Percentiles rank a stretch among this genome's conserved stretches.
These are phyloP conservation scores for Cercospora nicotianae DNA, from an alignment of 2,329 filamentous ascomycete genomes.

Conservation along the genomic window DNA sequence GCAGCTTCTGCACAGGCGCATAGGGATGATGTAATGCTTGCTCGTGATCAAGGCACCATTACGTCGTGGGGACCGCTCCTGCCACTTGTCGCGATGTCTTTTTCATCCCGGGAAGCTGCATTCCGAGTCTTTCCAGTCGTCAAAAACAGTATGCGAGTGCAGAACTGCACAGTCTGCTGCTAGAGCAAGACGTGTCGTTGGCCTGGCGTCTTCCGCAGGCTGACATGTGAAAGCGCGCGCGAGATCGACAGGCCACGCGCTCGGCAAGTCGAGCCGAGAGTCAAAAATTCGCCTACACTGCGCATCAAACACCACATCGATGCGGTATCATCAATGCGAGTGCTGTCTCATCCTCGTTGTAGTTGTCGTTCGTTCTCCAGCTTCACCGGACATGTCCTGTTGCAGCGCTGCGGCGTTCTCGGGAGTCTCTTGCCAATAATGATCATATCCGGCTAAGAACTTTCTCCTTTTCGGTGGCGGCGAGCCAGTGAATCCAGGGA, in stretches of 20 bases:
- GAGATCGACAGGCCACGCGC: not conserved
- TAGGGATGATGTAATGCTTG: not conserved
- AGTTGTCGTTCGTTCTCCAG: not conserved
- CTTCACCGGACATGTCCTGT: not conserved
- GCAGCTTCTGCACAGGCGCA: not conserved
- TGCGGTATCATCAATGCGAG: not conserved
- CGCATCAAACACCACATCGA: not conserved
- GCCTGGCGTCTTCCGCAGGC: not conserved
- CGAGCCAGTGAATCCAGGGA: not conserved
- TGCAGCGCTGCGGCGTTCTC: not conserved
- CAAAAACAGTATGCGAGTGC: too few species aligned
- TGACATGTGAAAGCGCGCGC: not conserved
- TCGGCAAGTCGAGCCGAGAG: not conserved
- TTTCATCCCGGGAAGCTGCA: not conserved
- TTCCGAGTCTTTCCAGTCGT: not conserved
- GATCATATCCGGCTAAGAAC: not conserved
- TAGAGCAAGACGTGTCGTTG: not conserved
- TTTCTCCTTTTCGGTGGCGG: not conserved
- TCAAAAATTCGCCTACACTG: not conserved
- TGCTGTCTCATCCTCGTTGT: not conserved
- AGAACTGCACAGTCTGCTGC: too few species aligned
- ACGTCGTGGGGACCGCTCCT: not conserved
- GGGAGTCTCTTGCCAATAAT: not conserved
- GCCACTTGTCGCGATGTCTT: not conserved
- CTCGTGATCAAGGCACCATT: not conserved